Evolutionary conservation across 1,284 basidiomycete genomes (phyloP), one percentile per base, ranked within the genome.

Genomic region (Inonotus obliquus): DNA sequence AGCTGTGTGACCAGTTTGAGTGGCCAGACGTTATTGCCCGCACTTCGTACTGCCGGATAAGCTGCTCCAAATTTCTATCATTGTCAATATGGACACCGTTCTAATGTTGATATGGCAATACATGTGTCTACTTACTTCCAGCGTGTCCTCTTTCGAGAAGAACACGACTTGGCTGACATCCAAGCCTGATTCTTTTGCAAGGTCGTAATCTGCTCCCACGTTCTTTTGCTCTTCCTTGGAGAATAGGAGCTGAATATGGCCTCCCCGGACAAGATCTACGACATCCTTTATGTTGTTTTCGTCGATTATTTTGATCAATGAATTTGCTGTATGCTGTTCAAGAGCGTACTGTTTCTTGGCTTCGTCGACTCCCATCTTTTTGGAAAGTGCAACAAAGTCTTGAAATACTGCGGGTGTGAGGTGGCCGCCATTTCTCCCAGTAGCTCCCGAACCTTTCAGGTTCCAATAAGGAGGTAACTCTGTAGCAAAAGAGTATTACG

Each of bases 351-450:
- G 76, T 27, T 81, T 80, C 29, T 77, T 69, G 0, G 88, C 84
- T 59, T 89, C 83, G 1, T 78, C 76, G 0, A 72, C 70, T 0
- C 85, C 86, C 64, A 81, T 81, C 3, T 62, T 59, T 7, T 68
- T 57, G 27, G 74, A 66, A 10, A 77, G 75, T 0, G 67, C 64
- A 0, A 67, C 59, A 66, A 90, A 90, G 0, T 74, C 73, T 0
- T 68, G 61, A 69, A 84, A 86, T 1, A 74, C 70, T 44, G 72
- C 72, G 0, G 86, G 80, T 0, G 85, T 86, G 21, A 92, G 77
- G 68, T 93, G 90, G 0, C 91, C 90, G 0, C 90, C 90, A 65
- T 92, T 92, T 17, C 90, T 75, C 59, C 89, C 89, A 54, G 89
- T 92, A 25, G 90, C 91, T n/a, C 89, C 91, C 38, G 87, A 85